Base-by-base conservation (phyloP, 257 asterid species). In the Nicotiana otophora region DNA sequence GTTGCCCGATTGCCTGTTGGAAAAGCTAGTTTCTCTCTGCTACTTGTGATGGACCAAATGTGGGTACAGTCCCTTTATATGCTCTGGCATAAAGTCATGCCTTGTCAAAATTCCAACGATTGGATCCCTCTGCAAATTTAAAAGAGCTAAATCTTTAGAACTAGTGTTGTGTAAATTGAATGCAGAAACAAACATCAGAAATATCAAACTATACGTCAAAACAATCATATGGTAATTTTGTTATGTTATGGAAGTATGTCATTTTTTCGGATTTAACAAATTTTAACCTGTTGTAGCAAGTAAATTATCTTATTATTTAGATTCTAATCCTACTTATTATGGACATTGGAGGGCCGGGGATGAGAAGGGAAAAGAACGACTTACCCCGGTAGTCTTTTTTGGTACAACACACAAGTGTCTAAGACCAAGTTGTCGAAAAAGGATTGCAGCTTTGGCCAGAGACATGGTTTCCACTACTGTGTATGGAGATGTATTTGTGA, bases 391-490 rank as follows among this genome's bases (percentile, higher is more conserved):
- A 75, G 88, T 93, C 87, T 91, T 94, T 5, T 91, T 94, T 5
- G 99, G 98, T 84, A 96, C 95, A 75, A 96, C 98, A 26, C 97
- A 94, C 86, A 96, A 64, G 89, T 96, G 99, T 48, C 98, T 87
- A 65, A 94, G 97, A 82, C 97, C 99, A 60, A 96, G 98, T 87
- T 87, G 93, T 16, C 97, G 91, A 19, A 96, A 96, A 42, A 96
- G 91, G 51, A 93, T 78, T 68, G 98, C 97, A 86, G 99, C 98
- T 90, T 96, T 96, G 77, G 99, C 99, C 36, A 96, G 92, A 70
- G 99, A 96, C 98, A 96, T 96, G 4, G 97, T 89, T 85, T 96
- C 99, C 20, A 93, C 95, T 3, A 94, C 99, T 61, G 94, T 96
- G 88, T 94, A 94, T 0, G 99, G 99, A 39, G 99, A 96, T 55